Conservation (phyloP, 2,329 filamentous ascomycete genomes). For the Pleurostoma richardsiae region DNA sequence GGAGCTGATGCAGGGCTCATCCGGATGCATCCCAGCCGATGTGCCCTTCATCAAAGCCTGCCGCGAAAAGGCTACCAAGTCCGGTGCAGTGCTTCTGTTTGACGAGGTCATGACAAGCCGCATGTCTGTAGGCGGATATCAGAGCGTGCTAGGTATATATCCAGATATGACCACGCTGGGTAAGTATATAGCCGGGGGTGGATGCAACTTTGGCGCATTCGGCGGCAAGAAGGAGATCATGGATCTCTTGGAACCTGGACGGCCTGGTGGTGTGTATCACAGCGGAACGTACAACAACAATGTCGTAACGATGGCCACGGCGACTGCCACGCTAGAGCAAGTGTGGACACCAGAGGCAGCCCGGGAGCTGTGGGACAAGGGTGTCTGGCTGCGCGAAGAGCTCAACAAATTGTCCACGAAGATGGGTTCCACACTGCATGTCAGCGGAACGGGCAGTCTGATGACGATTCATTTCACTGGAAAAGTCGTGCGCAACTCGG, state of each 20-base stretch:
- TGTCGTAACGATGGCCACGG: not conserved
- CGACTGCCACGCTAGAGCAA: not conserved
- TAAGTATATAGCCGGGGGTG: constrained; percentile 52
- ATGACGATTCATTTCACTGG: not conserved
- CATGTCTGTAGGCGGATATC: constrained; percentile 20
- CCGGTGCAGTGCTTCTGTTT: constrained; percentile 56
- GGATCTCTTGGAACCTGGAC: constrained; percentile 3
- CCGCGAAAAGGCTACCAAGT: constrained; percentile 37
- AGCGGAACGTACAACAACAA: constrained; percentile 1
- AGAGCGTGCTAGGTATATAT: not conserved
- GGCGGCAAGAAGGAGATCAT: constrained; percentile 33
- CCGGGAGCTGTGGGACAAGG: not conserved
- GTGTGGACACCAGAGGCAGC: not conserved
- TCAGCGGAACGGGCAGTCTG: not conserved
- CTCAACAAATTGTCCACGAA: not conserved
- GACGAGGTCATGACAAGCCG: constrained; percentile 69
- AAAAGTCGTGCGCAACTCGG: not conserved
- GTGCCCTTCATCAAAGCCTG: constrained; percentile 46
- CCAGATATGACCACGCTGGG: constrained; percentile 42
- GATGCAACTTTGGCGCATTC: constrained; percentile 54
- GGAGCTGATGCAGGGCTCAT: constrained; percentile 60
- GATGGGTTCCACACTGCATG: not conserved
- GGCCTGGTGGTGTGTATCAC: not conserved
- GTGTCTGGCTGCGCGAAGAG: not conserved
- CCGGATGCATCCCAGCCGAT: constrained; percentile 47